Percentiles rank a stretch among this genome's conserved stretches.
phyloP scores from a whole-genome alignment of 768 basidiomycete species.

The Auriculariales sp. region DNA sequence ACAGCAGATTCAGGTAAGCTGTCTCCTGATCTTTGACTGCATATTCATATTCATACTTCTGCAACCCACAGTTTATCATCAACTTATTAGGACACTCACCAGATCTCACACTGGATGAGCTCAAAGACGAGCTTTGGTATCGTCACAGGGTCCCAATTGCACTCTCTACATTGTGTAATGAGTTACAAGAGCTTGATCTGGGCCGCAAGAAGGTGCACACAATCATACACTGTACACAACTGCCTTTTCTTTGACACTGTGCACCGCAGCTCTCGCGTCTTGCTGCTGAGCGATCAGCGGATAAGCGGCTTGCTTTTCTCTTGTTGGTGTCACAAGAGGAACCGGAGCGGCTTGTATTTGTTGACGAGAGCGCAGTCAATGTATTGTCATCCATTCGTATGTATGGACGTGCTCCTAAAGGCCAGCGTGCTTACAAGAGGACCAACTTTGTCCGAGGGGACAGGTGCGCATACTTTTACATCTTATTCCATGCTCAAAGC shows the following conservation, averaged over 20 bases:
- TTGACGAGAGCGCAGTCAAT: neutral
- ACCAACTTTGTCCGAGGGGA: conserved; percentile 2
- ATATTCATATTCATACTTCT: neutral
- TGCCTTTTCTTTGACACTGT: neutral
- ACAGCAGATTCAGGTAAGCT: neutral
- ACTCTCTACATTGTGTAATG: neutral
- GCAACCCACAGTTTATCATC: neutral
- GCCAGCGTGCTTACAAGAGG: neutral
- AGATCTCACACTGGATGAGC: neutral
- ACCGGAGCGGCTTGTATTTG: neutral
- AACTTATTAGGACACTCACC: neutral
- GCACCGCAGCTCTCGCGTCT: neutral
- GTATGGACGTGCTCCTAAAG: neutral
- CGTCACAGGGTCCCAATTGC: neutral
- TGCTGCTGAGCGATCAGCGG: neutral
- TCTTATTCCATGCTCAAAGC: neutral
- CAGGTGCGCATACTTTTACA: neutral
- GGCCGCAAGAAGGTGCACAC: neutral
- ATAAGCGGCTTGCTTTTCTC: neutral
- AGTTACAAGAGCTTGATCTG: neutral
- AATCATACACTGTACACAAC: neutral
- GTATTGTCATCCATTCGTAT: neutral
- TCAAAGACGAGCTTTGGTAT: neutral
- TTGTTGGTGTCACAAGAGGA: neutral
- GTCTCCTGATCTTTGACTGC: neutral